These are phyloP conservation scores for Metschnikowia continentalis DNA, from an alignment of 805 yeast species.

Conservation along the genomic window DNA sequence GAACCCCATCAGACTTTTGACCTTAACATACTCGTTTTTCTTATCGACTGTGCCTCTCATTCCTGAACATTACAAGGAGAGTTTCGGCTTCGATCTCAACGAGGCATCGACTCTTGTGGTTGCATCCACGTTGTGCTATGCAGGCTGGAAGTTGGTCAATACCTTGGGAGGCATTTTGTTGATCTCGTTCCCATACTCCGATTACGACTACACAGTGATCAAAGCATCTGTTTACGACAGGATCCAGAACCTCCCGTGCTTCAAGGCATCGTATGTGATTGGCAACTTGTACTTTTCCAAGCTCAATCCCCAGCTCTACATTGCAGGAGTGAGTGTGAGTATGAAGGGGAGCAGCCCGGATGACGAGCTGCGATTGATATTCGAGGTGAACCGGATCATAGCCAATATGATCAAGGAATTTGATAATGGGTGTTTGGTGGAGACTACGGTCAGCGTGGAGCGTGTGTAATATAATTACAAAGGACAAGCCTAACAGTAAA, in stretches of 20 bases:
- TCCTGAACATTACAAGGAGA: slow-evolving; percentile 26
- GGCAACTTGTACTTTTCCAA: slow-evolving; percentile 52
- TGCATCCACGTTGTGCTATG: slow-evolving; percentile 41
- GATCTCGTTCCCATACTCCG: slow-evolving; percentile 48
- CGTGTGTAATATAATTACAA: slow-evolving; percentile 4
- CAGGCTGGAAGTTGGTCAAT: slow-evolving; percentile 51
- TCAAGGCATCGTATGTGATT: slow-evolving; percentile 47
- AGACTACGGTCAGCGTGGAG: slow-evolving; percentile 29
- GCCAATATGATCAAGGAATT: slow-evolving; percentile 27
- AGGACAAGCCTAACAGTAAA: too few species aligned
- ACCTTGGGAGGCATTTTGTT: slow-evolving; percentile 50
- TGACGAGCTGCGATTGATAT: slow-evolving; percentile 56
- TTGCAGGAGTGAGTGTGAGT: slow-evolving; percentile 50
- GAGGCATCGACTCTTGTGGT: slow-evolving; percentile 45
- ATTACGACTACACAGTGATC: slow-evolving; percentile 33
- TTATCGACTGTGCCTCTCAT: slow-evolving; percentile 40
- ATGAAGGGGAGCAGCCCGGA: slow-evolving; percentile 72
- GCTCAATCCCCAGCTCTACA: slow-evolving; percentile 56
- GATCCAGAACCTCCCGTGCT: slow-evolving; percentile 48
- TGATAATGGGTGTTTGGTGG: slow-evolving; percentile 26
- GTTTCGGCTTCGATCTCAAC: slow-evolving; percentile 34
- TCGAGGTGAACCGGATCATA: slow-evolving; percentile 44
- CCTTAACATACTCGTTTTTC: slow-evolving; percentile 39
- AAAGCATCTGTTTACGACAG: slow-evolving; percentile 39
- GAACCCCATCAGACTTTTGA: slow-evolving; percentile 46